Evolutionary conservation across 225 moss, liverwort and hornwort genomes (phyloP).

Genomic region (Antitrichia curtipendula): DNA sequence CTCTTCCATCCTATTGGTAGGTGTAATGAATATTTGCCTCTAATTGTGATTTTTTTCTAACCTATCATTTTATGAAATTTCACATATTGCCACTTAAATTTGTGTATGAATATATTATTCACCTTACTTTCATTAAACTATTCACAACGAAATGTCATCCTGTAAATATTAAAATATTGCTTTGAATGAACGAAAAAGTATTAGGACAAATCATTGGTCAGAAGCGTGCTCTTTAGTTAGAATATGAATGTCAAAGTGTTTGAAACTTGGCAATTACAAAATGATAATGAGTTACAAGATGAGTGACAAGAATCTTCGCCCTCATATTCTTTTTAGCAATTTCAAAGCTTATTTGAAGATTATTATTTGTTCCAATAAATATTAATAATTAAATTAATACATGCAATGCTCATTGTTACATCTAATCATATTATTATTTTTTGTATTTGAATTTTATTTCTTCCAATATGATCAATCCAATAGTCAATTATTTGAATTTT

Average conservation of each 20-base stretch:
- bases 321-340: not conserved
- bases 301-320: too few relatives aligned
- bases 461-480: not conserved
- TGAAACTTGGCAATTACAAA: too few relatives aligned
- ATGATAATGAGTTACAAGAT: too few relatives aligned
- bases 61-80: not conserved
- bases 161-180: not conserved
- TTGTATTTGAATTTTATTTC: not conserved
- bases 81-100: not conserved
- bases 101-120: not conserved
- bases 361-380: not conserved
- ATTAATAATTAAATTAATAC: not conserved
- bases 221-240: not conserved
- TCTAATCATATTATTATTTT: not conserved
- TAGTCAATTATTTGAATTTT: not conserved
- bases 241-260: rapidly evolving
- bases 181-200: not conserved
- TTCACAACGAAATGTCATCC: not conserved
- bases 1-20: not conserved
- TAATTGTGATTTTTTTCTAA: not conserved
- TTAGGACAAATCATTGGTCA: not conserved
- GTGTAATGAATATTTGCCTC: not conserved
- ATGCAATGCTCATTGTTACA: too few relatives aligned
- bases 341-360: not conserved
- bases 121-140: not conserved